A percentile compares a stretch with the other conserved stretches of the same genome.
These are phyloP conservation scores for Wickerhamiella kurtzmanii DNA, from an alignment of 805 yeast genomes.

Conservation along the genomic window DNA sequence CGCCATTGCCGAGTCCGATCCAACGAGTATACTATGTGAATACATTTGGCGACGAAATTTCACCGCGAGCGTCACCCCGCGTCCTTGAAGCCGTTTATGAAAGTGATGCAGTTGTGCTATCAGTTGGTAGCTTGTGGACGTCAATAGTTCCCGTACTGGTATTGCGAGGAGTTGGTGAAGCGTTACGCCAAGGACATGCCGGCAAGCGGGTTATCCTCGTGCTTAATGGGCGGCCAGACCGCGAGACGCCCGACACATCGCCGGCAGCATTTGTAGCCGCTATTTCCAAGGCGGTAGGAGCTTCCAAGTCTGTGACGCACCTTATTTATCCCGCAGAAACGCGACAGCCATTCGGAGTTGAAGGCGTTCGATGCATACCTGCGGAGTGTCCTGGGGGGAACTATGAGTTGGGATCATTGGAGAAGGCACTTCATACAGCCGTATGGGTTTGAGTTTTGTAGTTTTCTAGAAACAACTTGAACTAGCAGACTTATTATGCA, in stretches of 20 bases:
- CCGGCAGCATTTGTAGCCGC: too few relatives aligned
- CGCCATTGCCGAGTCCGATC: constrained; percentile 63
- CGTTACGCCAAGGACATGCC: constrained; percentile 33
- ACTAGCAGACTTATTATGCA: too few relatives aligned
- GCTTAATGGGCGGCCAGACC: constrained; percentile 60
- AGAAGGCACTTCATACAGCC: too few relatives aligned
- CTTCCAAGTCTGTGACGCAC: background rate
- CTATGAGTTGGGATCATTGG: too few relatives aligned
- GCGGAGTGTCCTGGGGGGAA: too few relatives aligned
- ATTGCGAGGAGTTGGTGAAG: constrained; percentile 37
- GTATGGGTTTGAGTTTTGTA: too few relatives aligned
- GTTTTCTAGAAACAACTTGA: too few relatives aligned
- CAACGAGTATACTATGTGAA: constrained; percentile 64
- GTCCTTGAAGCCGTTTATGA: constrained; percentile 37
- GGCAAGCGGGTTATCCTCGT: constrained; percentile 35
- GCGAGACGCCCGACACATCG: constrained; percentile 62
- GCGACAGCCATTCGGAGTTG: too few relatives aligned
- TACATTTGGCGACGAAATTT: constrained; percentile 76
- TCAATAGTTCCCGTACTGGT: constrained; percentile 70
- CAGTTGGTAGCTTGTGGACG: constrained; percentile 83
- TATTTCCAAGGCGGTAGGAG: background rate
- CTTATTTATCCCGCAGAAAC: background rate
- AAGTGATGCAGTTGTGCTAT: constrained; percentile 49
- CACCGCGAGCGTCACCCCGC: constrained; percentile 56
- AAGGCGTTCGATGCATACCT: too few relatives aligned